A percentile compares a stretch with the other conserved stretches of the same genome.
phyloP scores from a whole-genome alignment of 768 basidiomycete genomes.

The Rhizopogon sp. region DNA sequence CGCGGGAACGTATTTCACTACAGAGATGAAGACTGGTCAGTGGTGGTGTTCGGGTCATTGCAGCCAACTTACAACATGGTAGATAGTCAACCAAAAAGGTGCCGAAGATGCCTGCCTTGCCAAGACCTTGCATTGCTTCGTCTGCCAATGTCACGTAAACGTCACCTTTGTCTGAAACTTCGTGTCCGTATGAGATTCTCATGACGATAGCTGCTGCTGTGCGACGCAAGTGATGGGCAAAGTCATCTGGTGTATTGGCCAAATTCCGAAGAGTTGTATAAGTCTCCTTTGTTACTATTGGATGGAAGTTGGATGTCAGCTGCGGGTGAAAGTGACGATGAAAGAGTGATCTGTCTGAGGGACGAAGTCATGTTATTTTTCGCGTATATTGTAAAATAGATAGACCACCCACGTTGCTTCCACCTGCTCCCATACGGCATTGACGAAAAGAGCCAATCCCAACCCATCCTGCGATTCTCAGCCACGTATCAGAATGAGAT shows the following conservation, averaged over 20 bases:
- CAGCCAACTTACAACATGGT: slow-evolving; percentile 22
- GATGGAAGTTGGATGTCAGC: slow-evolving; percentile 21
- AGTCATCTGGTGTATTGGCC: slow-evolving; percentile 31
- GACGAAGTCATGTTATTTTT: background rate
- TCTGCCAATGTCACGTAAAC: slow-evolving; percentile 37
- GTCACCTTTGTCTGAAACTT: slow-evolving; percentile 33
- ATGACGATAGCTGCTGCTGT: slow-evolving; percentile 35
- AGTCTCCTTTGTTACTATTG: slow-evolving; percentile 27
- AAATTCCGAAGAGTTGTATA: slow-evolving; percentile 34
- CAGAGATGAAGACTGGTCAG: background rate
- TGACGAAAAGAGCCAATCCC: slow-evolving; percentile 42
- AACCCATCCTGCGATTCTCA: slow-evolving; percentile 35
- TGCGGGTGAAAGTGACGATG: slow-evolving; percentile 32
- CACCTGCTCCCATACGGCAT: slow-evolving; percentile 33
- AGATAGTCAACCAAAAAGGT: slow-evolving; percentile 37
- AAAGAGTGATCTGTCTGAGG: slow-evolving; percentile 29
- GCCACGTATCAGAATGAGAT: background rate
- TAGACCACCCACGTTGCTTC: slow-evolving; percentile 17
- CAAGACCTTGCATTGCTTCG: slow-evolving; percentile 30
- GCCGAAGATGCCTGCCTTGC: slow-evolving; percentile 37
- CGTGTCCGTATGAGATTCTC: slow-evolving; percentile 36
- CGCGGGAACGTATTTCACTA: slow-evolving; percentile 44
- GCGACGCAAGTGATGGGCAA: slow-evolving; percentile 32
- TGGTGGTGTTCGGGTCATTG: background rate
- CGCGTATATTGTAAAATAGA: too few relatives aligned